Conservation (phyloP, 495 filamentous ascomycete species). For the Lindgomyces ingoldianus region DNA sequence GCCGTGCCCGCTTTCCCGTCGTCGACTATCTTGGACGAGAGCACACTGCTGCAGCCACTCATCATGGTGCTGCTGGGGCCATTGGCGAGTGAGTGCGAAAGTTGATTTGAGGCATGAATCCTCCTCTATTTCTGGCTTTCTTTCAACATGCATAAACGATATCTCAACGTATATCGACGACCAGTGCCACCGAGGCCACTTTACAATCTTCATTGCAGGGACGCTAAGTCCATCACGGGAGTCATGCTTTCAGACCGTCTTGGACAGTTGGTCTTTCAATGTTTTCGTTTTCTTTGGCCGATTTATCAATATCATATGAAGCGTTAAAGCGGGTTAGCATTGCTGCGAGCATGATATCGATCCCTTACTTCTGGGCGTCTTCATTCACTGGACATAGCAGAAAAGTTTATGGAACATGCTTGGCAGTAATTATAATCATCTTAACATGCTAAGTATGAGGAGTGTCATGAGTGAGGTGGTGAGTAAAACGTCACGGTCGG, state of each 20-base stretch:
- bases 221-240: no score
- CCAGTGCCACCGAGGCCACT: no score
- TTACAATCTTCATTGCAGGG: no score
- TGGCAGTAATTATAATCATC: not conserved
- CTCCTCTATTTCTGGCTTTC: not conserved
- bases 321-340: not conserved
- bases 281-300: no score
- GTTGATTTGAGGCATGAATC: not conserved
- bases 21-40: slow-evolving; percentile 61
- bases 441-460: no score
- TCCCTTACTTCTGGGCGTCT: not conserved
- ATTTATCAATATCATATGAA: not conserved
- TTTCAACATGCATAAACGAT: not conserved
- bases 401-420: not conserved
- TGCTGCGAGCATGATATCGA: not conserved
- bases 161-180: not conserved
- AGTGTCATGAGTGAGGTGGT: no score
- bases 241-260: no score
- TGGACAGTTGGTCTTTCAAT: no score
- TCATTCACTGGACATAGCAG: not conserved
- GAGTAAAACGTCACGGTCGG: no score
- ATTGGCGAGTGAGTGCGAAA: slow-evolving; percentile 19
- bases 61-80: slow-evolving; percentile 33
- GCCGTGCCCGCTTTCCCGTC: slow-evolving; percentile 62
- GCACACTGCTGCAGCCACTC: slow-evolving; percentile 31